These are phyloP conservation scores for Nidula niveotomentosa DNA, from an alignment of 1,284 basidiomycete genomes.

Conservation along the genomic window DNA sequence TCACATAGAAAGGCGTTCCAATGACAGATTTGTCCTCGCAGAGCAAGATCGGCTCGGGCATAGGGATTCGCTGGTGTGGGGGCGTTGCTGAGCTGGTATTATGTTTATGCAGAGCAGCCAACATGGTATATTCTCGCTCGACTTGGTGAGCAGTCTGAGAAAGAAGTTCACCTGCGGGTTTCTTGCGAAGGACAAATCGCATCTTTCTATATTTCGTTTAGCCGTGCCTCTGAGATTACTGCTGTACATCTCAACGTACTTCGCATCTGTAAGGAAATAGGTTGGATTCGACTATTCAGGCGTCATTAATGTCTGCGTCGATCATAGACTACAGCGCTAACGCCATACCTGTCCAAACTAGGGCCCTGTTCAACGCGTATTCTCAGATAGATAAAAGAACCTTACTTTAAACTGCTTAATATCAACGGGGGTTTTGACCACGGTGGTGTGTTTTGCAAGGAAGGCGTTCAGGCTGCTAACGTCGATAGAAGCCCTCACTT, in stretches of 20 bases:
- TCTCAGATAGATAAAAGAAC: conserved; percentile 4
- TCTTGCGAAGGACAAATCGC: conserved; percentile 89
- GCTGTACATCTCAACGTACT: conserved; percentile 33
- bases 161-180: conserved; percentile 87
- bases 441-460: conserved; percentile 55
- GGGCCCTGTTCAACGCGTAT: conserved; percentile 4
- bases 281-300: conserved; percentile 85
- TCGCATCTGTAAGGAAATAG: conserved; percentile 83
- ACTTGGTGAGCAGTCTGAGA: conserved; percentile 92
- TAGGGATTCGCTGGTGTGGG: conserved; percentile 64
- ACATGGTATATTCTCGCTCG: conserved; percentile 87
- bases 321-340: not conserved
- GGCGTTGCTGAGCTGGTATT: conserved; percentile 59
- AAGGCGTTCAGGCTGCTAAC: conserved; percentile 68
- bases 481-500: conserved; percentile 73
- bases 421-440: conserved; percentile 65
- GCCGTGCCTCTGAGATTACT: not conserved
- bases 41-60: conserved; percentile 83
- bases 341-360: conserved; percentile 78
- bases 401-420: conserved; percentile 92
- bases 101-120: conserved; percentile 74
- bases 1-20: conserved; percentile 93
- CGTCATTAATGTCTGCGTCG: not conserved
- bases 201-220: conserved; percentile 37
- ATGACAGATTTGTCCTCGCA: conserved; percentile 80